Percentiles rank a stretch among this genome's conserved stretches.
Evolutionary conservation across 441 rosid genomes (phyloP).

Genomic region (California macrophylla): DNA sequence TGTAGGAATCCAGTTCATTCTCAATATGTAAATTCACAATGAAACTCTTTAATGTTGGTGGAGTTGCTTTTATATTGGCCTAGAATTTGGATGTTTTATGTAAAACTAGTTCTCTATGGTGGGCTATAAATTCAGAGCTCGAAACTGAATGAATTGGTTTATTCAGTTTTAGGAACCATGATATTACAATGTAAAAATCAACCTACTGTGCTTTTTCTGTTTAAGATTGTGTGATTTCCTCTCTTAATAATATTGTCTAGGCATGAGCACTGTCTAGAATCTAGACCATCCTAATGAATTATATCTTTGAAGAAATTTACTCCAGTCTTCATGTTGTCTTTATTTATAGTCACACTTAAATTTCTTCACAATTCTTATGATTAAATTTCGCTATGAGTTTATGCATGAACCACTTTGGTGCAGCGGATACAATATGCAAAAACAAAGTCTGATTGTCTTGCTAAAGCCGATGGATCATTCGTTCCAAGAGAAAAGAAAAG

Average conservation of each 20-base stretch:
- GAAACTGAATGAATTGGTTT: neutral
- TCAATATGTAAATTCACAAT: neutral
- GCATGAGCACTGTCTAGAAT: neutral
- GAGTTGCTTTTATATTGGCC: neutral
- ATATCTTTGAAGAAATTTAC: neutral
- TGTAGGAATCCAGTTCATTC: neutral
- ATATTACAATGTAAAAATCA: neutral
- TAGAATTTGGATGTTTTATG: neutral
- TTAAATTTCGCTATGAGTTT: neutral
- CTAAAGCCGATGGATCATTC: slow-evolving; percentile 73
- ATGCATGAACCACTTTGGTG: slow-evolving; percentile 16
- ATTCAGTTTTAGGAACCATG: neutral
- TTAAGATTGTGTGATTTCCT: neutral
- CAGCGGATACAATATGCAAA: slow-evolving; percentile 88
- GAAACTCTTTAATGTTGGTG: neutral
- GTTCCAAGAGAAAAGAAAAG: slow-evolving; percentile 77
- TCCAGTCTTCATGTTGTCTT: neutral
- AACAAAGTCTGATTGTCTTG: slow-evolving; percentile 71
- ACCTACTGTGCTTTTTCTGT: neutral
- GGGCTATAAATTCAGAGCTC: neutral
- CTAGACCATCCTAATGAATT: neutral
- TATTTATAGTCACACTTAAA: neutral
- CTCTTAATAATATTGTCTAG: neutral
- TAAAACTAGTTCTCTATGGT: neutral
- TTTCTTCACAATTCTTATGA: neutral